Base-by-base conservation (phyloP, 2,329 filamentous ascomycete genomes). In the Amylocarpus encephaloides region DNA sequence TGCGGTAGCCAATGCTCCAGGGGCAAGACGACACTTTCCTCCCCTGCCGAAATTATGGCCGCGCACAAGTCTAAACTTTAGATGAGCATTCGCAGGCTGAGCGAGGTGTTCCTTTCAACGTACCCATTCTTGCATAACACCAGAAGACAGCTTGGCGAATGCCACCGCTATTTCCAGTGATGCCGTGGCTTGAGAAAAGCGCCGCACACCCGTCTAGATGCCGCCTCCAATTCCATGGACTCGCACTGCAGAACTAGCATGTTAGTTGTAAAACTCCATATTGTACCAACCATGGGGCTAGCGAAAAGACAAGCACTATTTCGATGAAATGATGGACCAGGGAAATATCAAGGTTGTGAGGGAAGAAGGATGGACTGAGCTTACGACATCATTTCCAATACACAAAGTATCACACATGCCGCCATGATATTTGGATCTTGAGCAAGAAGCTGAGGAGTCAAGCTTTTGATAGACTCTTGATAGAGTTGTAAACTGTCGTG, bases 191-290 rank as follows among this genome's bases (percentile, higher is more conserved):
- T 51, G 73, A 70, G 18, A 80, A 73, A 1, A 80, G 61, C 1
- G 74, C 70, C 1, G 77, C 76, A 53, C 76, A 79, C 0, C 78
- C 78, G 47, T 80, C 77, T 2, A 80, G 62, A 61, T 80, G 78
- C 1, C 74, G 70, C 7, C 72, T 66, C 78, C 77, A 80, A 48
- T 77, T 75, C 55, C 68, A 69, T 0, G 73, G 69, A 1, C 70
- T 70, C 11, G 70, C 73, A 2, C 22, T 26, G 7, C 4, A 26
- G 7, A 7, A 26, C 22, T 26, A 4, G 22, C 22, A 26, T 26
- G 22, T 26, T 7, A 26, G 22, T 26, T 26, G 22, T 26, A 26
- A 7, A 26, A 4, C 4, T 26, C 22, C 22, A 4, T 7, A 26
- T 4, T 26, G 22, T 7, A 26, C 7, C 22, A 26, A 26, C n/a